phyloP scores from a whole-genome alignment of 1,284 basidiomycete genomes.

The Trametes polyzona region DNA sequence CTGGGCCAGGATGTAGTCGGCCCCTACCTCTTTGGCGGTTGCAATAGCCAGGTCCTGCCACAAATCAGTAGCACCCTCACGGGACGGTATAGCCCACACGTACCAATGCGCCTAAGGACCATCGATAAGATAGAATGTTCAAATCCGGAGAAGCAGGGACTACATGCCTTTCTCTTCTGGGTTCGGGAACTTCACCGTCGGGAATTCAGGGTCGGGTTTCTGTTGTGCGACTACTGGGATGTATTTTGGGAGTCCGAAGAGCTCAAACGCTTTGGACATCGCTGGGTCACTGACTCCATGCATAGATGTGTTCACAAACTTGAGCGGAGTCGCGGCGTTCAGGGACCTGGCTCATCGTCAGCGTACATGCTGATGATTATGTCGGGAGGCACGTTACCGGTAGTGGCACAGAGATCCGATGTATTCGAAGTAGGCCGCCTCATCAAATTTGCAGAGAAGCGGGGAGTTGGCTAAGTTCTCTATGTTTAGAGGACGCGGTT shows the following conservation, averaged over 20 bases:
- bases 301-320: conserved; percentile 83
- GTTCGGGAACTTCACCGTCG: conserved; percentile 83
- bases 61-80: background rate
- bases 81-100: background rate
- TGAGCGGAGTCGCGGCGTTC: conserved; percentile 31
- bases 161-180: conserved; percentile 81
- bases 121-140: background rate
- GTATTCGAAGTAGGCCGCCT: conserved; percentile 57
- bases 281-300: conserved; percentile 82
- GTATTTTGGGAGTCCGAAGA: conserved; percentile 62
- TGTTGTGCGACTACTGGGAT: conserved; percentile 66
- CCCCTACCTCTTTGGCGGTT: conserved; percentile 56
- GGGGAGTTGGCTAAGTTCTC: conserved; percentile 22
- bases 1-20: conserved; percentile 76
- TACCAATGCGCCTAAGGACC: conserved; percentile 27
- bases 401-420: conserved; percentile 47
- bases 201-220: conserved; percentile 79
- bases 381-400: conserved; percentile 41
- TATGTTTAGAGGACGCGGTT: conserved; percentile 54
- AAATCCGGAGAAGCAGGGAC: background rate
- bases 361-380: background rate
- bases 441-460: conserved; percentile 14
- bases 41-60: conserved; percentile 68
- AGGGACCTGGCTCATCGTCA: conserved; percentile 34
- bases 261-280: conserved; percentile 56